Conservation (phyloP, 2,329 filamentous ascomycete species). For the Colletotrichum paranaense region DNA sequence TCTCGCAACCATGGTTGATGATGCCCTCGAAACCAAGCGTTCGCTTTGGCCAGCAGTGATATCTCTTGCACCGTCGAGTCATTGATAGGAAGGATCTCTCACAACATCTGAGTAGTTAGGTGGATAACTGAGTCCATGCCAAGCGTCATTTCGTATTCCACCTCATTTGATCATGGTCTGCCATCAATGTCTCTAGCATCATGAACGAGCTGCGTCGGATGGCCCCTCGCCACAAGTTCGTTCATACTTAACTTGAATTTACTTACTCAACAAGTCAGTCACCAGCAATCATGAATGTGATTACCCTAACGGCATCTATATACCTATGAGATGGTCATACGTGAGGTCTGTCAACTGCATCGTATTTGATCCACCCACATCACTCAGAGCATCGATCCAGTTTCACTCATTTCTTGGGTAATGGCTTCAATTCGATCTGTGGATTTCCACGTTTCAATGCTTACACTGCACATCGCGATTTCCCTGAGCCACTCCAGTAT, state of each 20-base stretch:
- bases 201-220: not conserved
- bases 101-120: not conserved
- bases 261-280: too few species aligned
- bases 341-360: too few species aligned
- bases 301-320: too few species aligned
- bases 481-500: not conserved
- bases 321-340: too few species aligned
- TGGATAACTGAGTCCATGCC: not conserved
- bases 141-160: not conserved
- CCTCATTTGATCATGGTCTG: not conserved
- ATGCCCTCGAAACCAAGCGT: not conserved
- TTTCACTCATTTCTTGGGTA: too few species aligned
- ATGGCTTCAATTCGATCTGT: not conserved
- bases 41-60: not conserved
- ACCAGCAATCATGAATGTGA: too few species aligned
- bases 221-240: too few species aligned
- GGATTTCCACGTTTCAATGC: not conserved
- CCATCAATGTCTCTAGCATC: not conserved
- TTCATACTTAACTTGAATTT: too few species aligned
- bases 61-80: not conserved
- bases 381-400: too few species aligned
- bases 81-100: not conserved
- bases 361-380: too few species aligned
- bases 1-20: not conserved
- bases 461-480: not conserved